phyloP scores from a whole-genome alignment of 116 monocot genomes.

The Zostera marina region DNA sequence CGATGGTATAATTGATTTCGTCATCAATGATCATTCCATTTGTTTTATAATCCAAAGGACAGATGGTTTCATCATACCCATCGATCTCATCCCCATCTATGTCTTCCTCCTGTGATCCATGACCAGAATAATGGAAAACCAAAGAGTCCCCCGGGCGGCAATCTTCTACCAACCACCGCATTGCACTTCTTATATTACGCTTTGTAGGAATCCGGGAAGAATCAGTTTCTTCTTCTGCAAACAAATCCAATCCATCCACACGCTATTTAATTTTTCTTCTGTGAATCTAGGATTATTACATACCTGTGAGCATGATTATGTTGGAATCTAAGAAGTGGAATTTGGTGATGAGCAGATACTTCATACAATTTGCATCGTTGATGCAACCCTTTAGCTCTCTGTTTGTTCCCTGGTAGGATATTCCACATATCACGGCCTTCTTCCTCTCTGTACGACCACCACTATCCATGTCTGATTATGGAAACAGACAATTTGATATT shows the following conservation, averaged over 20 bases:
- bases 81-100: conserved; percentile 36
- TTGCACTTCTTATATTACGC: conserved; percentile 37
- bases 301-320: conserved; percentile 63
- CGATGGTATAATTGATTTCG: conserved; percentile 49
- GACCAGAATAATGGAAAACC: conserved; percentile 78
- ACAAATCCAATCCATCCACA: conserved; percentile 6
- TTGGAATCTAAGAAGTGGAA: conserved; percentile 53
- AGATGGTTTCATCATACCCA: conserved; percentile 62
- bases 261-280: too few species aligned
- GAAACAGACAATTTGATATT: background rate
- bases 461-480: background rate
- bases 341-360: conserved; percentile 36
- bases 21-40: conserved; percentile 54
- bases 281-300: too few species aligned
- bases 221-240: conserved; percentile 63
- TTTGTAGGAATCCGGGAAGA: conserved; percentile 29
- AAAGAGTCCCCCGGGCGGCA: conserved; percentile 45
- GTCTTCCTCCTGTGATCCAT: conserved; percentile 47
- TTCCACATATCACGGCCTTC: conserved; percentile 18
- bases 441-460: background rate
- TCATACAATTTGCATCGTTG: conserved; percentile 88
- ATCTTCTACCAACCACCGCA: conserved; percentile 51
- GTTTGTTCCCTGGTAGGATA: conserved; percentile 40
- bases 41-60: conserved; percentile 49
- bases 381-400: conserved; percentile 75